phyloP scores from a whole-genome alignment of 192 early-diverging fungal genomes.

The Umbelopsis ramanniana region DNA sequence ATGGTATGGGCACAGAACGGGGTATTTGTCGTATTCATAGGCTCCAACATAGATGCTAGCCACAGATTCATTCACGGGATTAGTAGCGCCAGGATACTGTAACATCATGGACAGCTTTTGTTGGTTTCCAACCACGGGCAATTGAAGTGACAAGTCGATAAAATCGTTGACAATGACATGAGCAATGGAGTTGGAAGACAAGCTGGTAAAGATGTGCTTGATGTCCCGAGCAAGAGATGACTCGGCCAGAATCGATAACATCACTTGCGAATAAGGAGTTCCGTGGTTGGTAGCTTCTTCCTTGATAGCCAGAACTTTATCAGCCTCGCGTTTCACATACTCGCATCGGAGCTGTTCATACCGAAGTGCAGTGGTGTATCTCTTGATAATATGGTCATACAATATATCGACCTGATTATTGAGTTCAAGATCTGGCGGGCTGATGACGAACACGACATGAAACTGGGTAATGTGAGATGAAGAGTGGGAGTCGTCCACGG shows the following conservation, averaged over 20 bases:
- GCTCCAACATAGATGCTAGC: slow-evolving; percentile 44
- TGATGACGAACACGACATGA: slow-evolving; percentile 80
- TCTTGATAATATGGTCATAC: slow-evolving; percentile 72
- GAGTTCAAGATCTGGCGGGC: slow-evolving; percentile 55
- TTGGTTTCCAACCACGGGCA: slow-evolving; percentile 47
- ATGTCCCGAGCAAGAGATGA: slow-evolving; percentile 70
- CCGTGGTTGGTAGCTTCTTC: slow-evolving; percentile 60
- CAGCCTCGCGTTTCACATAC: slow-evolving; percentile 74
- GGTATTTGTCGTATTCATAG: slow-evolving; percentile 70
- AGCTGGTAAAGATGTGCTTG: slow-evolving; percentile 59
- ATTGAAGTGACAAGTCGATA: slow-evolving; percentile 74
- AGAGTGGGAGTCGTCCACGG: slow-evolving; percentile 27
- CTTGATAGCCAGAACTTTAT: slow-evolving; percentile 71
- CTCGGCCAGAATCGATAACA: slow-evolving; percentile 52
- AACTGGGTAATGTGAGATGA: slow-evolving; percentile 70
- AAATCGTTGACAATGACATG: slow-evolving; percentile 80
- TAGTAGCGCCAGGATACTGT: slow-evolving; percentile 37
- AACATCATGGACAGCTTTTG: slow-evolving; percentile 15
- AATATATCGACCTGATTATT: slow-evolving; percentile 65
- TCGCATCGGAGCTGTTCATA: slow-evolving; percentile 80
- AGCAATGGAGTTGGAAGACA: slow-evolving; percentile 51
- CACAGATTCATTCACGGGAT: slow-evolving; percentile 32
- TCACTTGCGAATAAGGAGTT: slow-evolving; percentile 36
- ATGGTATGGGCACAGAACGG: slow-evolving; percentile 85
- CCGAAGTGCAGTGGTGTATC: slow-evolving; percentile 71